Evolutionary conservation across 2,329 filamentous ascomycete species (phyloP).

Genomic region (Xylaria digitata): DNA sequence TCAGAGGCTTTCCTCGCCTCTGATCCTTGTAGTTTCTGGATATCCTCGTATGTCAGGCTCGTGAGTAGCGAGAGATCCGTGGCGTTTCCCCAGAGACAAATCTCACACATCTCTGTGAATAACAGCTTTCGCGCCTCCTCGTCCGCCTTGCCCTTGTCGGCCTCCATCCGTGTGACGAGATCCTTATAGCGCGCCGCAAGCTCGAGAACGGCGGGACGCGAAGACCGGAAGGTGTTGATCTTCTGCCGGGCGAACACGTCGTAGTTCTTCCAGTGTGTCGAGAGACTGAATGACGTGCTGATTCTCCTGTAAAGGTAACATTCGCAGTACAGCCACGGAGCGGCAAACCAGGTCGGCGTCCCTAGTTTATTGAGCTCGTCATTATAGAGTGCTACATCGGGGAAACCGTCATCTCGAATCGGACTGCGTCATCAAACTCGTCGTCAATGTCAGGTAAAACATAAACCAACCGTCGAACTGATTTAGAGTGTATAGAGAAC

Average conservation of each 20-base stretch:
- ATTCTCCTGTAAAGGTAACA: conserved; percentile 96
- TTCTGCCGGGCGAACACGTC: conserved; percentile 93
- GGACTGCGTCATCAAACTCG: conserved; percentile 62
- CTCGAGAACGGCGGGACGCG: conserved; percentile 85
- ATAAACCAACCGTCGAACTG: neutral
- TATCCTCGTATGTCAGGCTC: conserved; percentile 91
- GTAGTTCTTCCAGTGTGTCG: conserved; percentile 86
- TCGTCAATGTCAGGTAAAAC: neutral
- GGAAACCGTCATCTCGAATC: conserved; percentile 78
- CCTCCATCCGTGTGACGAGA: conserved; percentile 73
- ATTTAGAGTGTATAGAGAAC: neutral
- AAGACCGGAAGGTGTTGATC: conserved; percentile 90
- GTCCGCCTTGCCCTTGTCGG: conserved; percentile 62
- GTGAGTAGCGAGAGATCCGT: conserved; percentile 93
- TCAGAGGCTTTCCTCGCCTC: conserved; percentile 87
- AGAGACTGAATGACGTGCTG: conserved; percentile 79
- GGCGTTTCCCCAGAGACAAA: conserved; percentile 97
- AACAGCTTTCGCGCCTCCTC: conserved; percentile 79
- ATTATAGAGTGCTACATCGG: conserved; percentile 86
- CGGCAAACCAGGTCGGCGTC: conserved; percentile 81
- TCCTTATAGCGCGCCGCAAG: conserved; percentile 82
- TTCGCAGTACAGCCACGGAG: conserved; percentile 90
- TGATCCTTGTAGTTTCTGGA: conserved; percentile 93
- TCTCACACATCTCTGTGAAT: conserved; percentile 94
- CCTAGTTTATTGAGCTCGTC: conserved; percentile 81